Percentiles rank a stretch among this genome's conserved stretches.
Evolutionary conservation across 495 filamentous ascomycete genomes (phyloP).

Genomic region (Cercophora scortea): DNA sequence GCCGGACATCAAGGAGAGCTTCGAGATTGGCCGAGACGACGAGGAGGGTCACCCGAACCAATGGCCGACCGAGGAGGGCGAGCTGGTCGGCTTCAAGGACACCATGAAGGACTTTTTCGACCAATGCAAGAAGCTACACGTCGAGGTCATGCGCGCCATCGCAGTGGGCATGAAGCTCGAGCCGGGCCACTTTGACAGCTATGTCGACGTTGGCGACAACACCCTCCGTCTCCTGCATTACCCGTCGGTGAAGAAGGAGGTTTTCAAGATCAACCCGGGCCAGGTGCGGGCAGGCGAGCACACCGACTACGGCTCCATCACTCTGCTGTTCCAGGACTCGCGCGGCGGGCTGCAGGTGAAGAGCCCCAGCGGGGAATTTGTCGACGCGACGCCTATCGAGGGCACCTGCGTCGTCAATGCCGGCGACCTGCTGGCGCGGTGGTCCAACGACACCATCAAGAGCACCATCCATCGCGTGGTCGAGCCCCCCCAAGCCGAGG

Average conservation of each 20-base stretch:
- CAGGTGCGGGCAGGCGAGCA: constrained; percentile 83
- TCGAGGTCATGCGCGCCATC: constrained; percentile 79
- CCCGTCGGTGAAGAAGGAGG: constrained; percentile 56
- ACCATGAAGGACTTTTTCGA: constrained; percentile 67
- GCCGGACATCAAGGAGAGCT: constrained; percentile 76
- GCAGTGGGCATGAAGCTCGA: constrained; percentile 75
- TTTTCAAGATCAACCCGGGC: constrained; percentile 61
- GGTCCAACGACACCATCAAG: constrained; percentile 86
- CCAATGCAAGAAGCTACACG: constrained; percentile 66
- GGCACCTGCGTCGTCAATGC: constrained; percentile 88
- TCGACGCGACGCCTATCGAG: constrained; percentile 75
- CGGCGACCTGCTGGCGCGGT: constrained; percentile 78
- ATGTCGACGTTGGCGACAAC: constrained; percentile 69
- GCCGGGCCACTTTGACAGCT: constrained; percentile 68
- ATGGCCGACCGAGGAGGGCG: constrained; percentile 64
- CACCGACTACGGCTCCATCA: constrained; percentile 83
- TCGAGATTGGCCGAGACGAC: constrained; percentile 76
- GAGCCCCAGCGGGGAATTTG: constrained; percentile 66
- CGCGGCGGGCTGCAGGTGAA: constrained; percentile 79
- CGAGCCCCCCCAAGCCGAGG: constrained; percentile 55
- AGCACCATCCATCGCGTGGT: constrained; percentile 87
- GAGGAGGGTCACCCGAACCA: constrained; percentile 63
- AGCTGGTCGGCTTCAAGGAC: constrained; percentile 57
- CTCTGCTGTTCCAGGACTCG: constrained; percentile 81
- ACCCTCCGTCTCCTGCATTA: constrained; percentile 87